Percentiles rank a stretch among this genome's conserved stretches.
These are phyloP conservation scores for Colletotrichum chlorophyti DNA, from an alignment of 2,329 filamentous ascomycete species.

Conservation along the genomic window DNA sequence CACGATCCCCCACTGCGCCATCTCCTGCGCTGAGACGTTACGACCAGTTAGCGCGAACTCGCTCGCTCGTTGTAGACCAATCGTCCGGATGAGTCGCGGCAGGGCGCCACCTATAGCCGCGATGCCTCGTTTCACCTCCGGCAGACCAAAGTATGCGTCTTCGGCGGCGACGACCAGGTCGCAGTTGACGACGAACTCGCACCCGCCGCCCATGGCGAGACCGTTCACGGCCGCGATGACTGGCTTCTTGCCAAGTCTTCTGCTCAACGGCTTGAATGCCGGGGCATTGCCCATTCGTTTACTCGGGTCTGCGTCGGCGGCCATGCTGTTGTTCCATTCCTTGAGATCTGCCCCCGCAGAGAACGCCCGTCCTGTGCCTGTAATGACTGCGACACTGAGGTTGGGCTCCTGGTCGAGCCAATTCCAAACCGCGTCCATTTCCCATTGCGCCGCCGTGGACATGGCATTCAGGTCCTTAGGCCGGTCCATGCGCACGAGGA, in stretches of 20 bases:
- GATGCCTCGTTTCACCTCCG: conserved; percentile 61
- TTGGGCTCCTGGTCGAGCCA: conserved; percentile 60
- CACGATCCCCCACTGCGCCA: conserved; percentile 34
- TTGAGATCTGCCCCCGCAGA: conserved; percentile 63
- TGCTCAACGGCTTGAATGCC: conserved; percentile 44
- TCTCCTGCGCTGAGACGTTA: conserved; percentile 31
- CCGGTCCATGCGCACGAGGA: conserved; percentile 49
- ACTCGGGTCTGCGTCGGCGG: conserved; percentile 30
- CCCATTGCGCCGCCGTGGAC: conserved; percentile 45
- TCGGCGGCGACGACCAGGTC: conserved; percentile 61
- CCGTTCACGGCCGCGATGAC: conserved; percentile 67
- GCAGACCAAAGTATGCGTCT: conserved; percentile 57
- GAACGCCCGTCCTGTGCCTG: conserved; percentile 60
- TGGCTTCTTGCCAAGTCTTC: conserved; percentile 56
- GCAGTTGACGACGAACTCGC: conserved; percentile 62
- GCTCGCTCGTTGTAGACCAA: conserved; percentile 33
- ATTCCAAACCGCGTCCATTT: conserved; percentile 55
- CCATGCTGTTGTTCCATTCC: conserved; percentile 47
- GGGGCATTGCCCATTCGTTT: conserved; percentile 29
- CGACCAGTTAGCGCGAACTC: conserved; percentile 35
- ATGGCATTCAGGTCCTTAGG: conserved; percentile 48
- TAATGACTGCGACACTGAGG: conserved; percentile 55
- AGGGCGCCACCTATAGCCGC: conserved; percentile 60
- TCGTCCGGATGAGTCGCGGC: conserved; percentile 53
- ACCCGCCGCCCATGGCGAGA: conserved; percentile 62